Evolutionary conservation across 495 filamentous ascomycete species (phyloP).

Genomic region (Penicillium pulvis): DNA sequence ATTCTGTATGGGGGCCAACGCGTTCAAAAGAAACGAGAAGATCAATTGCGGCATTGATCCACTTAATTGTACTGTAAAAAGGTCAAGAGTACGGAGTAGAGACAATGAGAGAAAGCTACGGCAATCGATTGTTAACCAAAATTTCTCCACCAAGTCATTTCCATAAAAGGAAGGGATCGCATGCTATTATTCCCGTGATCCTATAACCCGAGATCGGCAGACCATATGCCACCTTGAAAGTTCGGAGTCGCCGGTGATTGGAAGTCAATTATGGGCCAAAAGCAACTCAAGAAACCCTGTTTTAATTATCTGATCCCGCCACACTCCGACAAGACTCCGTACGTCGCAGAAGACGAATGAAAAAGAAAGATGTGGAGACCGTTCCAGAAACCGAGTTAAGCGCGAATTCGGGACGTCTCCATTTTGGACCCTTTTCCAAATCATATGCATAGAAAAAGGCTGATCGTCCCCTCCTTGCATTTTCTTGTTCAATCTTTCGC

Average conservation of each 20-base stretch:
- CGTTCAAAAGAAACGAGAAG: too few relatives aligned
- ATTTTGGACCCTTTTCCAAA: not conserved
- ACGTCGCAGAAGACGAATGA: constrained; percentile 1
- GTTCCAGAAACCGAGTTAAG: constrained; percentile 3
- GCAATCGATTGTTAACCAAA: not conserved
- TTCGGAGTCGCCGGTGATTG: constrained; percentile 12
- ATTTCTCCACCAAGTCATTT: not conserved
- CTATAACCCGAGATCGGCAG: not conserved
- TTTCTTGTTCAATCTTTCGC: not conserved
- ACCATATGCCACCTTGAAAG: not conserved
- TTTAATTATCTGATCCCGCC: constrained; percentile 16
- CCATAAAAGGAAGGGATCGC: not conserved
- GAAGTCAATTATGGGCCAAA: not conserved
- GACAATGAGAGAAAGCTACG: too few relatives aligned
- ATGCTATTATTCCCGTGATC: not conserved
- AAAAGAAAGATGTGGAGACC: constrained; percentile 3
- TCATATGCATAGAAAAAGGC: constrained; percentile 5
- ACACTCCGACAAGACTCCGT: not conserved
- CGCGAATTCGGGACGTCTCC: not conserved
- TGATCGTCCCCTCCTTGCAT: not conserved
- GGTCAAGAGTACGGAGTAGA: too few relatives aligned
- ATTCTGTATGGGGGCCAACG: too few relatives aligned
- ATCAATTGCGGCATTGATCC: too few relatives aligned
- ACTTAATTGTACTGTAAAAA: too few relatives aligned
- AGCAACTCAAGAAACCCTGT: not conserved